Percentiles rank a stretch among this genome's conserved stretches.
These are phyloP conservation scores for Aspergillus nidulans DNA, from an alignment of 495 filamentous ascomycete species.

Conservation along the genomic window DNA sequence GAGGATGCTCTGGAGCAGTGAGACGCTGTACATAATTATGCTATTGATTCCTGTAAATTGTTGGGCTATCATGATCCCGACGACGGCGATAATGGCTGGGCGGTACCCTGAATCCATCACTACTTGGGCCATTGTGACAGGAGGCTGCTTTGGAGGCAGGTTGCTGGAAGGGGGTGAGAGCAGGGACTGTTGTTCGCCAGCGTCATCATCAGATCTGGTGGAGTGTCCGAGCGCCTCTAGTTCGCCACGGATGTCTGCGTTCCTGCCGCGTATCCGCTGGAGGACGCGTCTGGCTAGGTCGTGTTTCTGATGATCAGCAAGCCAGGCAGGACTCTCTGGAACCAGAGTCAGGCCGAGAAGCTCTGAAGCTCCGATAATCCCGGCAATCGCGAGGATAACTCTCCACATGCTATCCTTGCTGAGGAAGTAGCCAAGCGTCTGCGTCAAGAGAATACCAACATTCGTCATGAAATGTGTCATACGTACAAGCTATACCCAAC, in stretches of 20 bases:
- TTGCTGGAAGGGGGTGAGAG: conserved; percentile 35
- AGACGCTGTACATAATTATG: conserved; percentile 97
- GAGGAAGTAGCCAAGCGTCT: conserved; percentile 80
- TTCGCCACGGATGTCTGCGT: conserved; percentile 70
- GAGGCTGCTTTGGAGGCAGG: conserved; percentile 23
- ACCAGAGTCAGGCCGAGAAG: conserved; percentile 61
- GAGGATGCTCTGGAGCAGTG: conserved; percentile 71
- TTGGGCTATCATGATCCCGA: conserved; percentile 88
- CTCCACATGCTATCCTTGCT: conserved; percentile 76
- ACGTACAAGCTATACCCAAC: conserved; percentile 81
- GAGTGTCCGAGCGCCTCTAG: conserved; percentile 56
- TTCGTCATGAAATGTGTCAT: conserved; percentile 95
- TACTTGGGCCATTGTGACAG: conserved; percentile 65
- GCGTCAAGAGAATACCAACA: conserved; percentile 81
- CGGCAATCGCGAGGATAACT: conserved; percentile 71
- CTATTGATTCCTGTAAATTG: conserved; percentile 93
- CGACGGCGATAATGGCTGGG: conserved; percentile 76
- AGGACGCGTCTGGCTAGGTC: conserved; percentile 60
- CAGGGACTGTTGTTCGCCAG: conserved; percentile 45
- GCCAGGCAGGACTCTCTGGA: conserved; percentile 83
- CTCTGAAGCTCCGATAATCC: conserved; percentile 62
- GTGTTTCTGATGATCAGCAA: conserved; percentile 63
- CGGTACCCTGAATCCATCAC: conserved; percentile 61
- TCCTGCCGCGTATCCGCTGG: conserved; percentile 67
- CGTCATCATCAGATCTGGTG: conserved; percentile 35